phyloP scores from a whole-genome alignment of 441 rosid genomes.

The Syzygium syzygioides region DNA sequence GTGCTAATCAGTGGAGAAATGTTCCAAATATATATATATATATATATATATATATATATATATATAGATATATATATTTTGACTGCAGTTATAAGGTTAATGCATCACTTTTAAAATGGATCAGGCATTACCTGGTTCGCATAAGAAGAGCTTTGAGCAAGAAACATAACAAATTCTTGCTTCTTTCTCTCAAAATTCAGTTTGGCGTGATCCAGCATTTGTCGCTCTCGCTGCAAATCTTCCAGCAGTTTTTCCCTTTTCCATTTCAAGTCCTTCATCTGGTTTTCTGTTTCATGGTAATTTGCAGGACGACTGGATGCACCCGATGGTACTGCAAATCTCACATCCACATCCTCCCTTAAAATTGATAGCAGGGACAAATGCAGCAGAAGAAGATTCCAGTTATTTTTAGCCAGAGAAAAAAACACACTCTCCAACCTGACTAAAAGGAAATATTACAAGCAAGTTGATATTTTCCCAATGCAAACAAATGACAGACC shows the following conservation, averaged over 20 bases:
- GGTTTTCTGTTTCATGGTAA: conserved; percentile 1
- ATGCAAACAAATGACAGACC: neutral
- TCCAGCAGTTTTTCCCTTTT: conserved; percentile 8
- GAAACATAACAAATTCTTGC: conserved; percentile 1
- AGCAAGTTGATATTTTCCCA: neutral
- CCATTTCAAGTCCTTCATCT: conserved; percentile 9
- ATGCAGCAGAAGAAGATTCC: neutral
- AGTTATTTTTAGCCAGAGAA: neutral
- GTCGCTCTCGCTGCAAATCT: conserved; percentile 12
- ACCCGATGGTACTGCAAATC: conserved; percentile 17
- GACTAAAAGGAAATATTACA: neutral
- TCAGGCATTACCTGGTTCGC: neutral
- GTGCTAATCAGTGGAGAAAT: neutral
- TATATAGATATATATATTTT: neutral
- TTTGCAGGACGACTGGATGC: neutral
- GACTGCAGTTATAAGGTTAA: neutral
- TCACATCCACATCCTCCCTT: conserved; percentile 19
- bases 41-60: neutral
- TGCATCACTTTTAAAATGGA: neutral
- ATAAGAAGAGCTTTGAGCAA: neutral
- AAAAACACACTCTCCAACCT: neutral
- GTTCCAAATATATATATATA: no score
- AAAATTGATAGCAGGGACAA: neutral
- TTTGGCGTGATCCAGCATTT: conserved; percentile 1
- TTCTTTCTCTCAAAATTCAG: neutral